phyloP scores from a whole-genome alignment of 768 basidiomycete genomes.

The Pleurotus platypus region DNA sequence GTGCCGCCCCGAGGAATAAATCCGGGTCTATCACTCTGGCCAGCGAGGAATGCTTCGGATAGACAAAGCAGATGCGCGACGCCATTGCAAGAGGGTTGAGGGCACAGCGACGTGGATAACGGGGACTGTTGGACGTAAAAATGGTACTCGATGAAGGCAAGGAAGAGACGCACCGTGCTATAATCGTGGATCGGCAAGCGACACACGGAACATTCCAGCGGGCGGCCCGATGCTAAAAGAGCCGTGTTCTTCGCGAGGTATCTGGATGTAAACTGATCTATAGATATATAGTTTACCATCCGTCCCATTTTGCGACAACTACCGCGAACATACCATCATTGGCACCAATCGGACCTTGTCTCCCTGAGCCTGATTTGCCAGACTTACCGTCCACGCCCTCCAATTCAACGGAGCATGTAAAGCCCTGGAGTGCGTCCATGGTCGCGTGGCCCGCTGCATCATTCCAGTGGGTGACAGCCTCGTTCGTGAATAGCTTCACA shows the following conservation, averaged over 20 bases:
- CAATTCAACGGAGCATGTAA: constrained; percentile 48
- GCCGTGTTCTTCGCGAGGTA: constrained; percentile 46
- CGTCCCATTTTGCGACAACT: neutral
- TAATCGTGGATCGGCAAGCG: constrained; percentile 34
- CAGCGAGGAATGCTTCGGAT: constrained; percentile 37
- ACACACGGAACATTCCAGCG: constrained; percentile 47
- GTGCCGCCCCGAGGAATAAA: constrained; percentile 63
- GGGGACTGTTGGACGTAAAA: constrained; percentile 36
- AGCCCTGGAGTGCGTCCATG: constrained; percentile 36
- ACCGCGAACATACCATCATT: constrained; percentile 47
- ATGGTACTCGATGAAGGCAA: neutral
- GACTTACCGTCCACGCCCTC: constrained; percentile 73
- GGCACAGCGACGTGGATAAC: constrained; percentile 51
- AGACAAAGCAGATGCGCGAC: constrained; percentile 61
- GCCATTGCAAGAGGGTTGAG: constrained; percentile 41
- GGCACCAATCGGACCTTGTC: constrained; percentile 51
- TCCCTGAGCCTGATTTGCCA: constrained; percentile 48
- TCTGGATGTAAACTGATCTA: constrained; percentile 45
- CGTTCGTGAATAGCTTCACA: constrained; percentile 68
- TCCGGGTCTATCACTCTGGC: constrained; percentile 16
- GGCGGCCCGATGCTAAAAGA: constrained; percentile 30
- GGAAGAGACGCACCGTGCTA: constrained; percentile 31
- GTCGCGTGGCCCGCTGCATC: constrained; percentile 17
- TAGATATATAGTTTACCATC: neutral
- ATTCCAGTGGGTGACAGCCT: constrained; percentile 56